Conservation (phyloP, 768 basidiomycete genomes). For the Hirschioporus abietinus region DNA sequence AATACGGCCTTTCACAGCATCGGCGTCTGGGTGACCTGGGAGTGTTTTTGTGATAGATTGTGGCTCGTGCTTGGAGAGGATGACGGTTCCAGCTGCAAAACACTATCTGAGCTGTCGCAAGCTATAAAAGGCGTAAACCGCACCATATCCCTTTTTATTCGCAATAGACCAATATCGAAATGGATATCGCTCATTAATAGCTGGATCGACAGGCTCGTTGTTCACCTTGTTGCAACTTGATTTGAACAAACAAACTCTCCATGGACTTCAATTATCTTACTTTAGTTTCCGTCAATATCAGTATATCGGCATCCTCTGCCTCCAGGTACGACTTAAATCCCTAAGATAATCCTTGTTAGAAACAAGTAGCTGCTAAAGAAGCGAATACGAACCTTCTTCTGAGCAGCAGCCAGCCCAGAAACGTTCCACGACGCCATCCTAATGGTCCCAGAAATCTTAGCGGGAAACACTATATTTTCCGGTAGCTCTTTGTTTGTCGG, state of each 20-base stretch:
- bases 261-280: conserved; percentile 25
- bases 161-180: conserved; percentile 75
- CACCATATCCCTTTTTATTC: conserved; percentile 74
- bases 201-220: conserved; percentile 55
- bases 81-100: conserved; percentile 71
- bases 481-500: conserved; percentile 74
- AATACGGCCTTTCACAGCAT: conserved; percentile 66
- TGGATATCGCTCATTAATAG: conserved; percentile 54
- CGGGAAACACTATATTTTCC: conserved; percentile 51
- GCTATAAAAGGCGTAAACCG: conserved; percentile 17
- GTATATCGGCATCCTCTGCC: conserved; percentile 81
- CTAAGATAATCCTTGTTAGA: conserved; percentile 27
- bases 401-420: conserved; percentile 66
- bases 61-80: conserved; percentile 74
- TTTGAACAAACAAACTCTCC: neutral
- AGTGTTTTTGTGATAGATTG: conserved; percentile 57
- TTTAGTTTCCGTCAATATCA: conserved; percentile 86
- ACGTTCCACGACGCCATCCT: conserved; percentile 76
- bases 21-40: conserved; percentile 69
- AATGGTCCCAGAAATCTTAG: conserved; percentile 39
- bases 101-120: neutral
- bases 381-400: conserved; percentile 59
- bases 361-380: neutral
- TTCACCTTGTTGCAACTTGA: conserved; percentile 49
- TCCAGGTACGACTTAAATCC: conserved; percentile 80